Evolutionary conservation across 148 eudicot species (phyloP).

Genomic region (Spergularia bocconei): DNA sequence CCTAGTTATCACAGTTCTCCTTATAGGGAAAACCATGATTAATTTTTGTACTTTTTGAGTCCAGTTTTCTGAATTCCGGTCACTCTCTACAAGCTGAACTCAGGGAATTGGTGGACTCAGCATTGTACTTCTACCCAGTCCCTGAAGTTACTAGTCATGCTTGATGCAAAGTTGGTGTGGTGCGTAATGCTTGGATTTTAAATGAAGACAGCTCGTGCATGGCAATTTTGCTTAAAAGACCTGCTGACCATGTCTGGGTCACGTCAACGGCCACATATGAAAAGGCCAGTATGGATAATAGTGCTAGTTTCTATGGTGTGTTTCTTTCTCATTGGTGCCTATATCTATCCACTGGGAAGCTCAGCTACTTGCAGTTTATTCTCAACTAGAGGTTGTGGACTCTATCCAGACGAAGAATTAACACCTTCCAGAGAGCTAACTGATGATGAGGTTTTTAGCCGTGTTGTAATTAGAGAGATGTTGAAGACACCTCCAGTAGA

Average conservation of each 20-base stretch:
- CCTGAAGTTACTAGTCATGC: constrained; percentile 5
- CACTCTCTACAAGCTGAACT: not conserved
- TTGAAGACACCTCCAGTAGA: constrained; percentile 40
- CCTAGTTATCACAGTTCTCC: not conserved
- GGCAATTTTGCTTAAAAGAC: constrained; percentile 42
- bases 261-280: constrained; percentile 54
- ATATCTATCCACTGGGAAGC: constrained; percentile 37
- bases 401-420: constrained; percentile 30
- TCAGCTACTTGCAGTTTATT: constrained; percentile 49
- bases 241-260: constrained; percentile 41
- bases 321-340: constrained; percentile 48
- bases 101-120: constrained; percentile 8
- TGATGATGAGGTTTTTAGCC: constrained; percentile 72
- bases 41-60: constrained; percentile 1
- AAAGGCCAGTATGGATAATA: constrained; percentile 55
- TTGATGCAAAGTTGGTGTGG: constrained; percentile 15
- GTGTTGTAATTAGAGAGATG: constrained; percentile 68
- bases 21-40: not conserved
- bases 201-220: constrained; percentile 58
- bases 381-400: constrained; percentile 44
- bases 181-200: constrained; percentile 36
- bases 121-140: constrained; percentile 1
- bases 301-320: constrained; percentile 48
- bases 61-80: constrained; percentile 21
- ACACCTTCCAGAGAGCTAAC: constrained; percentile 48